phyloP scores from a whole-genome alignment of 805 yeast species.

The Jamesozyma piceae region DNA sequence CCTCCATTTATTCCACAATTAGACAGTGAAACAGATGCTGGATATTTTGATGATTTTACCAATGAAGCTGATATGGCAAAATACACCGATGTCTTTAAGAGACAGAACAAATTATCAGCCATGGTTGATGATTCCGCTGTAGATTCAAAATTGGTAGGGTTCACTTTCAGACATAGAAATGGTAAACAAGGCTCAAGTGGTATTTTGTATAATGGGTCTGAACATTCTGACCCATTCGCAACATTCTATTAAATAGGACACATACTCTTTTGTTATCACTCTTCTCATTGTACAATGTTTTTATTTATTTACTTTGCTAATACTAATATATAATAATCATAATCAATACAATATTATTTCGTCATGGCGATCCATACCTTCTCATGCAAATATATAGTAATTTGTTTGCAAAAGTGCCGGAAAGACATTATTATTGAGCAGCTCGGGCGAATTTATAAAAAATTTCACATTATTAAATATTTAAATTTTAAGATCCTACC shows the following conservation, averaged over 20 bases:
- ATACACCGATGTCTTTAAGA: constrained; percentile 92
- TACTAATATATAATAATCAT: not conserved
- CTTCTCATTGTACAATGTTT: not conserved
- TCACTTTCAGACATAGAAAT: constrained; percentile 80
- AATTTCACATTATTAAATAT: too few relatives aligned
- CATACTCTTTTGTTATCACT: not conserved
- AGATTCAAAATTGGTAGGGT: constrained; percentile 78
- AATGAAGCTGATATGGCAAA: constrained; percentile 96
- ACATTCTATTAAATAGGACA: constrained; percentile 25
- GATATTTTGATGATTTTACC: constrained; percentile 94
- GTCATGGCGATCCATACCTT: too few relatives aligned
- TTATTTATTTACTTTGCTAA: not conserved
- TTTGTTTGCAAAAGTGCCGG: too few relatives aligned
- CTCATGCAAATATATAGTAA: too few relatives aligned
- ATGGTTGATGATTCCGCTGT: constrained; percentile 47
- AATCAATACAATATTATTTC: not conserved
- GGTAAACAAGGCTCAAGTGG: constrained; percentile 33
- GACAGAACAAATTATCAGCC: constrained; percentile 77
- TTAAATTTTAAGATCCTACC: too few relatives aligned
- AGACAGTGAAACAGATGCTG: constrained; percentile 96
- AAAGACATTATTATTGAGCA: too few relatives aligned
- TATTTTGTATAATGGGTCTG: constrained; percentile 28
- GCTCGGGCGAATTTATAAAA: too few relatives aligned
- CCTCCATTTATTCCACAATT: constrained; percentile 97
- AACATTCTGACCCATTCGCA: constrained; percentile 32